Base-by-base conservation (phyloP, 495 filamentous ascomycete genomes). In the Penicillium herquei region DNA sequence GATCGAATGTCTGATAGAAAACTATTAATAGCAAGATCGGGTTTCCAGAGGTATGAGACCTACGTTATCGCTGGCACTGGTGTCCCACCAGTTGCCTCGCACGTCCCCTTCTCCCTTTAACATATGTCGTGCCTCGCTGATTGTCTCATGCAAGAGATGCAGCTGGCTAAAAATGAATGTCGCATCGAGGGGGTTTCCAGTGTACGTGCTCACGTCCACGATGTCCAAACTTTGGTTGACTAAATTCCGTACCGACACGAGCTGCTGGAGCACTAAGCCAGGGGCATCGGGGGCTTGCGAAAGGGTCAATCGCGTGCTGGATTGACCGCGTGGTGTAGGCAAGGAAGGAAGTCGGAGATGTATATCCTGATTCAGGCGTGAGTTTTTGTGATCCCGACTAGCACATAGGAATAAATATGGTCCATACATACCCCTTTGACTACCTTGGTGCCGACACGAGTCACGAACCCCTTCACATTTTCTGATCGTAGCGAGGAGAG, bases 391-490 rank as follows among this genome's bases (percentile, higher is more conserved):
- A 18, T 37, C 3, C 30, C 44, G 21, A 2, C 13, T 31, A 6
- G 18, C 7, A 34, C 4, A 2, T 40, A 42, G 18, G 14, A 18
- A 10, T 51, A 11, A 10, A n/a, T 18, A 51, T 10, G 21, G 37
- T 37, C 21, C 21, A 31, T 30, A 81, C 82, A 61, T 75, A 89
- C 88, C 33, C 87, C 89, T 58, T 90, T 90, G 34, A 91, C 84
- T 33, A 96, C 82, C 37, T 83, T 79, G 10, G 85, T 86, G 7
- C 91, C 90, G 10, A 90, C 81, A 21, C 91, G 83, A 0, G 92
- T 97, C 48, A 97, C 81, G 68, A 89, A 87, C 5, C 94, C 94
- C 68, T 98, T 98, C 34, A 98, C 85, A 56, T 80, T 84, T 75
- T 98, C 94, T 44, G 88, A 90, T 14, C 95, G 82, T 35, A 87